Percentiles rank a stretch among this genome's conserved stretches.
These are phyloP conservation scores for Myriosclerotinia scirpicola DNA, from an alignment of 2,329 filamentous ascomycete genomes.

Conservation along the genomic window DNA sequence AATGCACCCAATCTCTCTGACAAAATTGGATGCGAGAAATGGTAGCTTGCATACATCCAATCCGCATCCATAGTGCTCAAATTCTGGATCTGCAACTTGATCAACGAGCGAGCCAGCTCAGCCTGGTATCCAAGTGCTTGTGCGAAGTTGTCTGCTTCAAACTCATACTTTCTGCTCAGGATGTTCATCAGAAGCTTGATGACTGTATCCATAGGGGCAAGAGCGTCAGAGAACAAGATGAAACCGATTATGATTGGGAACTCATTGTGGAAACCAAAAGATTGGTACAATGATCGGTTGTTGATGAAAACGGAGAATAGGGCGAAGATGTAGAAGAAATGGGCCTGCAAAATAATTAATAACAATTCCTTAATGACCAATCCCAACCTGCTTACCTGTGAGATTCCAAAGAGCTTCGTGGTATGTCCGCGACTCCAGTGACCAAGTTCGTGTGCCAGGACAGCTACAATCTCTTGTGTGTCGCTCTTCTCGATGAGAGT, in stretches of 20 bases:
- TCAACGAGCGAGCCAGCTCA: conserved; percentile 81
- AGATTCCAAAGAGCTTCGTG: conserved; percentile 83
- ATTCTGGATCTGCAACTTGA: conserved; percentile 98
- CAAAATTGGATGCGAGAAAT: conserved; percentile 96
- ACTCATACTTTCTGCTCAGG: conserved; percentile 91
- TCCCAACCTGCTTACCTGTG: conserved; percentile 57
- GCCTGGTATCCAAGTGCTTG: conserved; percentile 77
- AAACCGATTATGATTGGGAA: conserved; percentile 96
- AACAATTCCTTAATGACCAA: neutral
- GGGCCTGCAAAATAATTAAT: conserved; percentile 57
- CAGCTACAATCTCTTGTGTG: conserved; percentile 87
- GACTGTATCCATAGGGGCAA: conserved; percentile 90
- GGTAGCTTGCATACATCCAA: conserved; percentile 97
- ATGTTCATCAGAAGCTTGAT: conserved; percentile 97
- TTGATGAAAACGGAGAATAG: conserved; percentile 97
- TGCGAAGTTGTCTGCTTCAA: conserved; percentile 92
- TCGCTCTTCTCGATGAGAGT: conserved; percentile 95
- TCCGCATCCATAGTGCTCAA: conserved; percentile 98
- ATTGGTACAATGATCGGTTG: conserved; percentile 85
- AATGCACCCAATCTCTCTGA: conserved; percentile 90
- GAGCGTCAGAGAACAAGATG: conserved; percentile 94
- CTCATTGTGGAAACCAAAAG: conserved; percentile 83
- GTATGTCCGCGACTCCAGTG: conserved; percentile 98
- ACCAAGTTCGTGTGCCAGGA: conserved; percentile 91
- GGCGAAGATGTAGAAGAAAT: conserved; percentile 95